Conservation (phyloP, 1,284 basidiomycete species). For the Leccinum subspadiceum region DNA sequence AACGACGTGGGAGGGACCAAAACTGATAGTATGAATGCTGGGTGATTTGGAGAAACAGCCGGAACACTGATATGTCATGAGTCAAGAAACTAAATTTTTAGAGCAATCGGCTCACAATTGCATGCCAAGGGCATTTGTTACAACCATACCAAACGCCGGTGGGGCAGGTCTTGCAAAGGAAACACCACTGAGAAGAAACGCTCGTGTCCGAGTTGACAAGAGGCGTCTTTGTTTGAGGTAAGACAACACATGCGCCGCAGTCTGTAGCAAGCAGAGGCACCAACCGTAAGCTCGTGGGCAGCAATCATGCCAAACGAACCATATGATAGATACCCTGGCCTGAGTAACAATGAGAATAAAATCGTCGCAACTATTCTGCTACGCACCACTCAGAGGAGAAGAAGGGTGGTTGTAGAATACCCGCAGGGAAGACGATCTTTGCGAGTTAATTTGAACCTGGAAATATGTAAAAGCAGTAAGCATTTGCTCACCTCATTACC, state of each 20-base stretch:
- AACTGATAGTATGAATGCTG: slow-evolving; percentile 29
- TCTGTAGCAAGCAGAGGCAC: background rate
- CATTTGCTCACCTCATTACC: slow-evolving; percentile 62
- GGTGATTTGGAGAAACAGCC: slow-evolving; percentile 30
- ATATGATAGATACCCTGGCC: slow-evolving; percentile 87
- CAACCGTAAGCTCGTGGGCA: slow-evolving; percentile 79
- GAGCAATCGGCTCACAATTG: slow-evolving; percentile 37
- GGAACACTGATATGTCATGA: slow-evolving; percentile 25
- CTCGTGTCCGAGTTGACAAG: background rate
- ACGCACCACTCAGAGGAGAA: slow-evolving; percentile 79
- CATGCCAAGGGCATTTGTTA: slow-evolving; percentile 44
- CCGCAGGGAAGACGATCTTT: slow-evolving; percentile 96
- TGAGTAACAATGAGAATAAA: slow-evolving; percentile 27
- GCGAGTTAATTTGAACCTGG: slow-evolving; percentile 10
- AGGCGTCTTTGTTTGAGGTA: background rate
- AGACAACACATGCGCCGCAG: background rate
- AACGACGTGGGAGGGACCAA: slow-evolving; percentile 31
- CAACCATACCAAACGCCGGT: slow-evolving; percentile 43
- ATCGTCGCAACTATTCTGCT: slow-evolving; percentile 1
- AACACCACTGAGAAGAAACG: slow-evolving; percentile 34
- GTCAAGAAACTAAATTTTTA: slow-evolving; percentile 16
- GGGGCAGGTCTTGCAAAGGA: slow-evolving; percentile 39
- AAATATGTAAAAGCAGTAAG: background rate
- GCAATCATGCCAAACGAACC: slow-evolving; percentile 91
- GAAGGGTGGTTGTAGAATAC: slow-evolving; percentile 92